Conservation (phyloP, 257 asterid species). For the Petunia secreta region DNA sequence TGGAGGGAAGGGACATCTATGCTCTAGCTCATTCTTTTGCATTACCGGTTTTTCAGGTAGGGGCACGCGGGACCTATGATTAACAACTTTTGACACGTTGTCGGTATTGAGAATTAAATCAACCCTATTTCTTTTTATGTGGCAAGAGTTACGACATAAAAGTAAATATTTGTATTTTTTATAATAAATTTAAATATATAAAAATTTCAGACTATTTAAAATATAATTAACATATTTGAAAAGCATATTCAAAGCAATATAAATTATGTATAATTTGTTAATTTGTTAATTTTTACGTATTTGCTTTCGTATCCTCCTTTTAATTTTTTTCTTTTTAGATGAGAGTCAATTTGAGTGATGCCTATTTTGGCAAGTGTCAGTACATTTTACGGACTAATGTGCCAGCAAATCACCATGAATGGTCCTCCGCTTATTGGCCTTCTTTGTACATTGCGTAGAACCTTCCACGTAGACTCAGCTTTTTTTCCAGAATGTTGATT, state of each 20-base stretch:
- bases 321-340: not conserved
- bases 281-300: too few species aligned
- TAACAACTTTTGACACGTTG: not conserved
- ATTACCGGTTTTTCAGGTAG: not conserved
- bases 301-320: not conserved
- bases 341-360: conserved; percentile 9
- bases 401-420: conserved; percentile 12
- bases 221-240: too few species aligned
- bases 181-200: too few species aligned
- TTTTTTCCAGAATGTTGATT: not conserved
- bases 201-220: too few species aligned
- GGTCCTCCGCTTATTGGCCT: not conserved
- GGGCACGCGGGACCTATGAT: not conserved
- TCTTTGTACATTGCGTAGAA: not conserved
- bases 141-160: too few species aligned
- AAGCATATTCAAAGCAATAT: too few species aligned
- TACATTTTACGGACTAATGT: not conserved
- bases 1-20: not conserved
- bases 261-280: too few species aligned
- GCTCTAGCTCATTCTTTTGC: not conserved
- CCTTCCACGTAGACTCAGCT: not conserved
- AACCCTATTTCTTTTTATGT: too few species aligned
- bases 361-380: not conserved
- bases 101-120: not conserved
- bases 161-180: too few species aligned